Evolutionary conservation across 2,329 filamentous ascomycete species (phyloP).

Genomic region (Pseudogymnoascus sp.): DNA sequence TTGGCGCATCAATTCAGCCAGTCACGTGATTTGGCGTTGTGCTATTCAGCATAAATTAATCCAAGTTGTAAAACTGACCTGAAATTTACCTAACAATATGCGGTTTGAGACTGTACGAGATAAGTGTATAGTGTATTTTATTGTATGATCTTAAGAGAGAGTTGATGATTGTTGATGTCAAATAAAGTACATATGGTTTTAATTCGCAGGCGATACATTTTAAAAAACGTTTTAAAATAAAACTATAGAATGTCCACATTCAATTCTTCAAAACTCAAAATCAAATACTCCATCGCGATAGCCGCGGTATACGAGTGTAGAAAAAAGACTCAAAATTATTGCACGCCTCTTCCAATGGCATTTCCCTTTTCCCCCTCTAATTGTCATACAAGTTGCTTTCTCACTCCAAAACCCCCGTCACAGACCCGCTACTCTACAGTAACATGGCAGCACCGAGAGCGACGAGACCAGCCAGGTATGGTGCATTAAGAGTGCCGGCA

Average conservation of each 20-base stretch:
- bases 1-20: not conserved
- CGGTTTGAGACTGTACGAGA: not conserved
- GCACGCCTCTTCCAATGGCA: not conserved
- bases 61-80: not conserved
- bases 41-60: not conserved
- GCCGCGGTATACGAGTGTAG: slow-evolving; percentile 5
- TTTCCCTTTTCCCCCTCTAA: not conserved
- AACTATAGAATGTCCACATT: slow-evolving; percentile 6
- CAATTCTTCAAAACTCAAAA: not conserved
- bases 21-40: not conserved
- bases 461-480: not conserved
- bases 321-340: slow-evolving; percentile 7
- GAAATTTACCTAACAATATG: not conserved
- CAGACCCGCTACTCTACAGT: not conserved
- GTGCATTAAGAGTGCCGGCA: not conserved
- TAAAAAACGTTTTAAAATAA: not conserved
- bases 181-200: not conserved
- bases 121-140: not conserved
- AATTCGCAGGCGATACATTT: not conserved
- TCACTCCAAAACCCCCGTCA: not conserved
- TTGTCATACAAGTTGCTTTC: not conserved
- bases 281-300: slow-evolving; percentile 6
- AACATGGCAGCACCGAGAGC: slow-evolving; percentile 4
- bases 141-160: not conserved
- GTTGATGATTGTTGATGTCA: no score